Conservation (phyloP, 2,329 filamentous ascomycete genomes). For the Diaporthe ilicicola region DNA sequence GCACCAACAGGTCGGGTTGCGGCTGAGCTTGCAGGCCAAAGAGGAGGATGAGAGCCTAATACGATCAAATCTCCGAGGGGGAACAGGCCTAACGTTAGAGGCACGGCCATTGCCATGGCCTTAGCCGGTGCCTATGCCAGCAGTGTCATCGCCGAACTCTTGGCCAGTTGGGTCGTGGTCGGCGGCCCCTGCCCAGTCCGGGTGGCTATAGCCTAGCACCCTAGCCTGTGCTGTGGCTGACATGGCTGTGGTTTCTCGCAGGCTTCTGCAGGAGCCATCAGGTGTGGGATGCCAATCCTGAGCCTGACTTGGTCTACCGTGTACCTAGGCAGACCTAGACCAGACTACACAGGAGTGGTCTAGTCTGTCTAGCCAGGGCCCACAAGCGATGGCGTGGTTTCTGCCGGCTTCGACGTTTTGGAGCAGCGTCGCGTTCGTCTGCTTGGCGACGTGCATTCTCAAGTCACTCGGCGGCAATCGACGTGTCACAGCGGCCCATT, state of each 20-base stretch:
- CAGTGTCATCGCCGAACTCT: constrained; percentile 1
- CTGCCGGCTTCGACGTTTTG: background rate
- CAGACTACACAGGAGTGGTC: background rate
- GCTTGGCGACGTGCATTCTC: background rate
- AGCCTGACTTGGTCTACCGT: background rate
- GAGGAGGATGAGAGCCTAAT: background rate
- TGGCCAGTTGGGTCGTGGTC: constrained; percentile 4
- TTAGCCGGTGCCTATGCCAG: background rate
- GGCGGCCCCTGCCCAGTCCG: background rate
- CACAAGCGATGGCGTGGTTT: background rate
- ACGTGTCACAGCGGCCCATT: background rate
- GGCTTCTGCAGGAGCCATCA: constrained; percentile 15
- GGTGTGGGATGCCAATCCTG: constrained; percentile 17
- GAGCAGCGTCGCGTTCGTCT: background rate
- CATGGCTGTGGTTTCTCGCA: constrained; percentile 8
- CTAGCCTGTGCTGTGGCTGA: constrained; percentile 18
- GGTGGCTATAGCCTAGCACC: background rate
- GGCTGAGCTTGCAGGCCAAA: constrained; percentile 14
- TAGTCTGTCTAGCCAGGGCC: constrained; percentile 3
- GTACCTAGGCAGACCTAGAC: background rate
- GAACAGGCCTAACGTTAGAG: background rate
- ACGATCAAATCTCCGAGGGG: background rate
- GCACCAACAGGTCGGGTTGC: constrained; percentile 17
- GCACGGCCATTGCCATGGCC: background rate
- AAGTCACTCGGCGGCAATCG: constrained; percentile 4